Conservation (phyloP, 306 rosid genomes). For the Sophora flavescens region DNA sequence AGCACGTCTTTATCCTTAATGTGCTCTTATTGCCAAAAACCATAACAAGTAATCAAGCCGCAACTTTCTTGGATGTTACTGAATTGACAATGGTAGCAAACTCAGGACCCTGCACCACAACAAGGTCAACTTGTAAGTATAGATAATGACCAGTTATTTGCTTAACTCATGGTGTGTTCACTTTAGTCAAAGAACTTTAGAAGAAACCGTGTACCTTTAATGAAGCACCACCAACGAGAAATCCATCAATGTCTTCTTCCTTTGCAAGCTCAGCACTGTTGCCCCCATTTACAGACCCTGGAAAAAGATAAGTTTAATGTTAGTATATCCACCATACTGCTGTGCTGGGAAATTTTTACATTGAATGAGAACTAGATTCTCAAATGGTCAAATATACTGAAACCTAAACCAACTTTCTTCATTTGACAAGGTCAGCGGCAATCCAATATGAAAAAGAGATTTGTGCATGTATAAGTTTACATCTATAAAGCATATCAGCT, state of each 20-base stretch:
- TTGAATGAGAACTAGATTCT: conserved; percentile 24
- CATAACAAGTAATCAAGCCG: conserved; percentile 63
- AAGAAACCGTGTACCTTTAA: conserved; percentile 77
- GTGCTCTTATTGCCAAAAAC: conserved; percentile 51
- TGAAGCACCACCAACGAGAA: conserved; percentile 98
- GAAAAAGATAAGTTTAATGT: conserved; percentile 19
- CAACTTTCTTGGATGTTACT: conserved; percentile 91
- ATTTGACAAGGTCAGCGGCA: conserved; percentile 9
- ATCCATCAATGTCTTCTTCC: conserved; percentile 97
- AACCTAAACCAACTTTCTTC: conserved; percentile 15
- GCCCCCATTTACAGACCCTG: conserved; percentile 97
- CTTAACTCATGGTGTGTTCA: background rate
- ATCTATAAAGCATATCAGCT: conserved; percentile 10
- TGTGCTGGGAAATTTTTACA: background rate
- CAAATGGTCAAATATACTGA: conserved; percentile 2
- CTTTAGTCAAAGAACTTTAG: conserved; percentile 14
- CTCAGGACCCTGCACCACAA: conserved; percentile 82
- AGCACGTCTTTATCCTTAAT: conserved; percentile 34
- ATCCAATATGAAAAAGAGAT: conserved; percentile 31
- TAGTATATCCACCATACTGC: background rate
- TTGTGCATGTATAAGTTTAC: background rate
- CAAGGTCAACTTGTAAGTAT: conserved; percentile 38
- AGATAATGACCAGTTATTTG: conserved; percentile 4
- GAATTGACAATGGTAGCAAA: conserved; percentile 88
- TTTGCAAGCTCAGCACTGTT: conserved; percentile 92